Evolutionary conservation across 805 yeast species (phyloP), one percentile per base, ranked within the genome.

Genomic region (Grigorovia yakushimaensis): DNA sequence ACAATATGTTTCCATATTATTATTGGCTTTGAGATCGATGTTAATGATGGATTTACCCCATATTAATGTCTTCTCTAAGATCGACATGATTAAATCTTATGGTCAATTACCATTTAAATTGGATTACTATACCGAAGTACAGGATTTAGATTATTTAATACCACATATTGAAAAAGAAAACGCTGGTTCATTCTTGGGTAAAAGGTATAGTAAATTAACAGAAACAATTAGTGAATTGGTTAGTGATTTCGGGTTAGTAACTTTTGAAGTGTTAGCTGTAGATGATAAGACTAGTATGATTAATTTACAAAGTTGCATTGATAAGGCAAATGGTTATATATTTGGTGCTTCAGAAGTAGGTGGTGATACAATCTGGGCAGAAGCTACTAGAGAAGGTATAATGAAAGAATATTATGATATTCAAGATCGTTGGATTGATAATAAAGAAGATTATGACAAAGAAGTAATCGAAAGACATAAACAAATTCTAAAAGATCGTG

Each of bases 301-400:
- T 27, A 75, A 82, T 44, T 65, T 93, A 36, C 73, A 93, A 41
- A 73, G 84, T 15, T 71, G 78, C 1, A 78, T 93, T 9, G 99
- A 93, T 60, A 89, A 85, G 61, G 91, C 97, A 2, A 86, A 83
- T 56, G 99, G 99, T 0, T 93, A 93, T 61, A 76, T 85, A 54
- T 88, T 87, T 69, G 99, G 99, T 0, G 72, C 89, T 1, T 85
- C 88, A 27, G 99, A 93, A 56, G 73, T 91, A 7, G 96, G 97
- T 2, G 98, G 98, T n/a, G 99, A 93, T 60, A 78, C 91, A 0
- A 80, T 93, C 1, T 93, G 98, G 98, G 85, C 88, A n/a, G 96
- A 91, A 56, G 96, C 96, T 0, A 77, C 91, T 0, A 73, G 98
- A 53, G 87, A 85, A 60, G 82, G 89, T 38, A 80, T 85, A 10